Evolutionary conservation across 2,329 filamentous ascomycete species (phyloP), one percentile per base, ranked within the genome.

Genomic region (Cercospora beticola): DNA sequence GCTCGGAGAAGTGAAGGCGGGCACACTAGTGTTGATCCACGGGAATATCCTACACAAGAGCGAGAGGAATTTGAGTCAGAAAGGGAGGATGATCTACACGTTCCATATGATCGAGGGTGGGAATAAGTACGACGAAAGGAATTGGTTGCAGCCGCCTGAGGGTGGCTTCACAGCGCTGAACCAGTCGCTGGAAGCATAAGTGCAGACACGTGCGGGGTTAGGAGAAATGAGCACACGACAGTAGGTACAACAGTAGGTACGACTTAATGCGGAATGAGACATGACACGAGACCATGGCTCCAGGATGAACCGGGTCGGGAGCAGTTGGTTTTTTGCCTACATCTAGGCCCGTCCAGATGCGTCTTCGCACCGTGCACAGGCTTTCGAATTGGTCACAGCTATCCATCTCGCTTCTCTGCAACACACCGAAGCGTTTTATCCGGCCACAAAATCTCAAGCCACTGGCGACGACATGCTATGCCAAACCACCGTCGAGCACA

Each of bases 41-140:
- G 95, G 95, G 1, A 98, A 98, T 80, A 82, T 97, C 74, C 79
- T 98, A 82, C 95, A 99, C 81, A 97, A 97, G 87, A 97, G 94
- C 78, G 93, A 97, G 86, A 92, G 87, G 85, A 99, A 99, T 79
- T 86, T 87, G 66, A 97, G 94, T 78, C 81, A 86, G 72, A 94
- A 92, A 84, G 93, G 94, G 23, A 86, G 94, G 73, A 96, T 95
- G 78, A 97, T 97, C 64, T 99, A 98, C 81, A 98, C 95, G 0
- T 99, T 98, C 79, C 95, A 99, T 83, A 88, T 97, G 67, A 98
- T 98, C 76, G 95, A 98, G 82, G 92, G 91, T 0, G 87, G 90
- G 21, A 83, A 89, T 54, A 83, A 82, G 65, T 99, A 98, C 79
- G 95, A 98, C 80, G 86, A 86, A 81, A 86, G 86, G 81, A 99